Evolutionary conservation across 208 protist species (phyloP).

Genomic region (Trypanosoma avium): DNA sequence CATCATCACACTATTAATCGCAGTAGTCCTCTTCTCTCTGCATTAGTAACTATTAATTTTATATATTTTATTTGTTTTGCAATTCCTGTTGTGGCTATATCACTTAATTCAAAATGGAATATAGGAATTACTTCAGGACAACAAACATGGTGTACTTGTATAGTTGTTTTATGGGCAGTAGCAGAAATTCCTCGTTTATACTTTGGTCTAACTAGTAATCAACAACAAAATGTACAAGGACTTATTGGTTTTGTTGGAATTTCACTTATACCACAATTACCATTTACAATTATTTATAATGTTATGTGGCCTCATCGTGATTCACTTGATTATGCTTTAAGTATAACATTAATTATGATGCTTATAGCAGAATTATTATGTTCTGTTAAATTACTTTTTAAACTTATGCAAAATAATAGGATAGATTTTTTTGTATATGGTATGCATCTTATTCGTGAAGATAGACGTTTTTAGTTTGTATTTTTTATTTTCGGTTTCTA

Average conservation of each 20-base stretch:
- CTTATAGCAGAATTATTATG: conserved; percentile 42
- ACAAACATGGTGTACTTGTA: conserved; percentile 41
- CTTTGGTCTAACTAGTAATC: conserved; percentile 48
- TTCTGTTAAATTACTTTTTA: conserved; percentile 30
- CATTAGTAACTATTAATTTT: conserved; percentile 40
- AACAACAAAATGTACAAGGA: conserved; percentile 37
- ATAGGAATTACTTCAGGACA: conserved; percentile 19
- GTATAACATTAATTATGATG: conserved; percentile 59
- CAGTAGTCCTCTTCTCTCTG: conserved; percentile 49
- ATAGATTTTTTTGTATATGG: conserved; percentile 71
- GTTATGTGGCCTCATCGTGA: conserved; percentile 41
- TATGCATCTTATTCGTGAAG: conserved; percentile 6
- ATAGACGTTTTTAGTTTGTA: background rate
- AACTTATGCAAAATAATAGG: conserved; percentile 56
- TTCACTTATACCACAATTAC: conserved; percentile 56
- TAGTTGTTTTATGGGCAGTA: conserved; percentile 50
- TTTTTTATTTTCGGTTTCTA: background rate
- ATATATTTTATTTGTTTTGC: conserved; percentile 62
- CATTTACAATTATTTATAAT: conserved; percentile 43
- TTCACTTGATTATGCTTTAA: conserved; percentile 61
- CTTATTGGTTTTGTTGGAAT: conserved; percentile 53
- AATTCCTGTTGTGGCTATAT: conserved; percentile 47
- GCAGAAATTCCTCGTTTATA: conserved; percentile 51
- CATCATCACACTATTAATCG: conserved; percentile 58
- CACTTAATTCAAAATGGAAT: conserved; percentile 40